Evolutionary conservation across 2,329 filamentous ascomycete genomes (phyloP), one percentile per base, ranked within the genome.

Genomic region (Aspergillus persii): DNA sequence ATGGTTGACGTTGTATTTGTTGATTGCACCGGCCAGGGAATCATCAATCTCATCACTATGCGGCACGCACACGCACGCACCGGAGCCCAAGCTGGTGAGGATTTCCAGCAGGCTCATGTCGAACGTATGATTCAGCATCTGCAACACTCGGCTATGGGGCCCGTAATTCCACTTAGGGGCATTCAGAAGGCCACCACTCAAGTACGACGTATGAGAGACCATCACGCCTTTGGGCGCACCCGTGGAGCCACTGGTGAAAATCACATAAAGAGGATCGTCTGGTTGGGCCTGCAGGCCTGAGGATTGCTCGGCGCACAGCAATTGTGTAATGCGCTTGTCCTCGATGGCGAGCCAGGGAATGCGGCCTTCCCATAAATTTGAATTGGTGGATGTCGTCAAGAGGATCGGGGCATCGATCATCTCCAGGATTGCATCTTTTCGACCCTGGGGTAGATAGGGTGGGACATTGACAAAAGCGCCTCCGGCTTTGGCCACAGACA

Each of bases 51-150:
- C 70, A 56, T 71, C 51, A 63, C 74, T 60, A 60, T 70, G 70
- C 1, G 74, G 76, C 5, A 79, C 72, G 56, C 76, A 79, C 23
- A 79, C 65, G 23, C 71, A 74, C 15, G 74, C 76, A 49, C 78
- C 77, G 6, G 72, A 65, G 56, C 56, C 61, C 29, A 64, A 69
- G 47, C 66, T 69, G 61, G 50, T 66, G 60, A 69, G 70, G 60
- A 65, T 64, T 26, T 64, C 73, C 57, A 62, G 61, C 44, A 79
- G 63, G 36, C 69, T 74, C 9, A 71, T 72, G 58, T 78, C 76
- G 55, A 79, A 78, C 0, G 69, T 72, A 55, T 73, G 77, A 2
- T 71, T 73, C 1, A 70, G 68, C 53, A 77, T 76, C 49, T 78
- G 71, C 15, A 69, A 36, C 9, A 61, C 52, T 29, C 59, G 36